Base-by-base conservation (phyloP, 768 basidiomycete species). In the Steccherinum ochraceum region DNA sequence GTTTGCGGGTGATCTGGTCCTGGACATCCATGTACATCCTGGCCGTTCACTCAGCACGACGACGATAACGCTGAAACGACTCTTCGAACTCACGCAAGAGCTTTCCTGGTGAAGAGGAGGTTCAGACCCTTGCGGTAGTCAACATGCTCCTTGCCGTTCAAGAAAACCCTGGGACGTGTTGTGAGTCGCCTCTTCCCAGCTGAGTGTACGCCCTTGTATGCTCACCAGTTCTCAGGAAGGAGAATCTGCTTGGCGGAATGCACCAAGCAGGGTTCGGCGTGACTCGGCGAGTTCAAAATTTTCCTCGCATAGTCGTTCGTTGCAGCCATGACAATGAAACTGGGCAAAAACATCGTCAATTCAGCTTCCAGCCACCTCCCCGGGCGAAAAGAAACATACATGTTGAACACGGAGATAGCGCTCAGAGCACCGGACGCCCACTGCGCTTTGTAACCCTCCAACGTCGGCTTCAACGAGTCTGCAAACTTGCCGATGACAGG, bases 311-410 rank as follows among this genome's bases (percentile, higher is more conserved):
- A 92, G 58, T 95, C 86, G 61, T 93, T 98, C 2, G 89, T 85
- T 5, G 95, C 90, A 20, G 93, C 93, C 82, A 98, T 94, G 62
- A 99, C 96, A 63, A 99, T 98, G 69, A 97, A 98, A 60, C 96
- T 99, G 64, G n/a, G 26, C n/a, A 27, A 21, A n/a, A 20, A 19
- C 12, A 45, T 35, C 43, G 56, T 49, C 3, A 16, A n/a, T n/a
- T n/a, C n/a, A n/a, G n/a, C 10, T n/a, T 10, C 7, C 4, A 25
- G 7, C 7, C 7, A 3, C 2, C 45, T 1, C 58, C 86, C 59
- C 55, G 16, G 16, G 7, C 23, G 44, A 12, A 35, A 16, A 35
- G 16, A 4, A 23, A 52, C 59, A 5, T 13, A 91, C 96, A 99
- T 97, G 71, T 99, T 95, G 74, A 99, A 99, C 3, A 99, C 96